Base-by-base conservation (phyloP, 2,329 filamentous ascomycete species). In the Endocalyx cinctus region DNA sequence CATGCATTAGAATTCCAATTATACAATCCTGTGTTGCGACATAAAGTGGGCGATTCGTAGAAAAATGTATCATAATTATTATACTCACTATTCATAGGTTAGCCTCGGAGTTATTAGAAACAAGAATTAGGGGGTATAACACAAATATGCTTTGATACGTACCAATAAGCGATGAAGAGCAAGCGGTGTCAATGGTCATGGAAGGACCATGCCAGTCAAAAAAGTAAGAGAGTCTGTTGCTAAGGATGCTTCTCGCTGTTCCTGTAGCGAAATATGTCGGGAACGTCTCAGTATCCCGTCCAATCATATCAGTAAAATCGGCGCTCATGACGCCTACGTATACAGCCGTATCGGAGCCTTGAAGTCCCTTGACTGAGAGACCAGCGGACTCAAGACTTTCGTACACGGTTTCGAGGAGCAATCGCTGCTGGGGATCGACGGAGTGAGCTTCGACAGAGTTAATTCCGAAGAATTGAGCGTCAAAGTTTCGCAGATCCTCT, bases 381-480 rank as follows among this genome's bases (percentile, higher is more conserved):
- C 45, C 45, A n/a, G 45, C 45, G 25, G 33, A 33, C 17, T 59
- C 57, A 7, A 65, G 42, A 1, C 60, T 58, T 28, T 71, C 59
- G 39, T 67, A 70, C 0, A 64, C 59, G 2, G 50, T 52, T 41
- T 68, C 59, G 5, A 67, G 51, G 4, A 59, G 31, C 4, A 58
- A 37, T 6, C 63, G 51, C 25, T 64, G 60, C 36, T 65, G 59
- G 8, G 64, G 64, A 38, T 67, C 64, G 44, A 59, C 62, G 5
- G 57, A 44, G 10, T 47, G 46, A 12, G 50, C 52, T 49, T 66
- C 62, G 4, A 55, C 52, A 5, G 57, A 43, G 11, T 43, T 55
- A n/a, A 58, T 59, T 18, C 55, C 54, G 51, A 69, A 69, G 50
- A 68, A 69, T 1, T 46, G 42, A 19, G 61, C 49, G 37, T 69